These are phyloP conservation scores for Leccinum imitatum DNA, from an alignment of 768 basidiomycete species.

Conservation along the genomic window DNA sequence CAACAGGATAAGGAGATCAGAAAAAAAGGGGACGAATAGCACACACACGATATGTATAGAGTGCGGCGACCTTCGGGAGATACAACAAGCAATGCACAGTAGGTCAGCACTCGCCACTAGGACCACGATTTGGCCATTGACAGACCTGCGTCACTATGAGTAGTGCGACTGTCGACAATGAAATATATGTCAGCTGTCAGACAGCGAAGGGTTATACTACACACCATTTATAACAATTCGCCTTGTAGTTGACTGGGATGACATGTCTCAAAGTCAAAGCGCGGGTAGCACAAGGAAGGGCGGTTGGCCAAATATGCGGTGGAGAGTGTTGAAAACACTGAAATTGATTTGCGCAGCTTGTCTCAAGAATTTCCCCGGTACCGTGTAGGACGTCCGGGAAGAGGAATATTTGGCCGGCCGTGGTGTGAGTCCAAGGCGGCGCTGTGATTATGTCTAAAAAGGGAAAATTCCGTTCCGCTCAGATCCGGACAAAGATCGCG, in stretches of 20 bases:
- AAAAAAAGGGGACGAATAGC: neutral
- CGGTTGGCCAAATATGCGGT: neutral
- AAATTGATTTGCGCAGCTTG: neutral
- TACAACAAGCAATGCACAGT: neutral
- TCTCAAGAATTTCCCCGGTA: neutral
- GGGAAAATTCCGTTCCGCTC: neutral
- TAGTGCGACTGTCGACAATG: slow-evolving; percentile 43
- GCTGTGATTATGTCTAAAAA: too few relatives aligned
- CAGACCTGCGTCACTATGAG: slow-evolving; percentile 54
- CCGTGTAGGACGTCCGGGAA: neutral
- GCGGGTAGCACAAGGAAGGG: neutral
- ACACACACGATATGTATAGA: slow-evolving; percentile 71
- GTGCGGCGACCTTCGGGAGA: slow-evolving; percentile 64
- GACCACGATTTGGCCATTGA: neutral
- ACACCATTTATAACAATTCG: slow-evolving; percentile 47
- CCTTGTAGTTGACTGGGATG: slow-evolving; percentile 37
- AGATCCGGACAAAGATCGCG: neutral
- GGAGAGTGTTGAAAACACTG: neutral
- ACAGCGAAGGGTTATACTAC: slow-evolving; percentile 6
- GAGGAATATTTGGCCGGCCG: neutral
- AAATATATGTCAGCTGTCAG: slow-evolving; percentile 9
- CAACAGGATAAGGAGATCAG: neutral
- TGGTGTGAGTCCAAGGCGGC: neutral
- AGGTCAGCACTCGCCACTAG: neutral
- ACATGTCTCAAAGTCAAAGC: slow-evolving; percentile 13